Evolutionary conservation across 2,329 filamentous ascomycete genomes (phyloP).

Genomic region (Verticillium zaregamsianum): DNA sequence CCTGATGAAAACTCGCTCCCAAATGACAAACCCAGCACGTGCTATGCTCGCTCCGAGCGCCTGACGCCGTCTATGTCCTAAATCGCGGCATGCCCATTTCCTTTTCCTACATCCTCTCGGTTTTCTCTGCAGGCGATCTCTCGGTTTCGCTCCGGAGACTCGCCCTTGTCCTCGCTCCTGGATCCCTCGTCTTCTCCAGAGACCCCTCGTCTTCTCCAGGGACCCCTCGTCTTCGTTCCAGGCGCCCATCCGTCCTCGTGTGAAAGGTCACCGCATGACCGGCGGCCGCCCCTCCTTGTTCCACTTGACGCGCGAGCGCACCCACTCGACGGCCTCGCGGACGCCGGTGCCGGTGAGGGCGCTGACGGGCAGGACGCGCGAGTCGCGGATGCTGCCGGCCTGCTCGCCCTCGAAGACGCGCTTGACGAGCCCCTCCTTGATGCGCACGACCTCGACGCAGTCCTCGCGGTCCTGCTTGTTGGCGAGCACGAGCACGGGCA

Average conservation of each 20-base stretch:
- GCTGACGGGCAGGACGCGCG: conserved; percentile 83
- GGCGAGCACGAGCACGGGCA: conserved; percentile 85
- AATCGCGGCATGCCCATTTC: too few relatives aligned
- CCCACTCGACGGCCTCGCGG: conserved; percentile 94
- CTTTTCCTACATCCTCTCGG: too few relatives aligned
- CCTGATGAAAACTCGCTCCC: background rate
- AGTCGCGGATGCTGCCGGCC: conserved; percentile 80
- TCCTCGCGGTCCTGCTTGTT: conserved; percentile 99
- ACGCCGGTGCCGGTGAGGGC: conserved; percentile 88
- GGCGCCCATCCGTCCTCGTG: too few relatives aligned
- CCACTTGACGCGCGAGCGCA: conserved; percentile 88
- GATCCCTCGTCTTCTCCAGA: conserved; percentile 20
- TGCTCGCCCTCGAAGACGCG: conserved; percentile 95
- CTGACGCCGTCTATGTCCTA: background rate
- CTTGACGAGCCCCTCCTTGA: conserved; percentile 94
- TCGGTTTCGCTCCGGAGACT: too few relatives aligned
- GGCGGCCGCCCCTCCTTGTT: conserved; percentile 92
- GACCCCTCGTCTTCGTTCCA: too few relatives aligned
- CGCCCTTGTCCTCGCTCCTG: too few relatives aligned
- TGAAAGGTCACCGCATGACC: conserved; percentile 90
- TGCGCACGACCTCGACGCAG: conserved; percentile 93
- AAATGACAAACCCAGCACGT: background rate
- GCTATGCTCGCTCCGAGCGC: background rate
- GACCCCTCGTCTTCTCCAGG: too few relatives aligned
- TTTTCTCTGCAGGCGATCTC: too few relatives aligned